These are phyloP conservation scores for Eucalyptus guilfoylei DNA, from an alignment of 345 rosid species.

Conservation along the genomic window DNA sequence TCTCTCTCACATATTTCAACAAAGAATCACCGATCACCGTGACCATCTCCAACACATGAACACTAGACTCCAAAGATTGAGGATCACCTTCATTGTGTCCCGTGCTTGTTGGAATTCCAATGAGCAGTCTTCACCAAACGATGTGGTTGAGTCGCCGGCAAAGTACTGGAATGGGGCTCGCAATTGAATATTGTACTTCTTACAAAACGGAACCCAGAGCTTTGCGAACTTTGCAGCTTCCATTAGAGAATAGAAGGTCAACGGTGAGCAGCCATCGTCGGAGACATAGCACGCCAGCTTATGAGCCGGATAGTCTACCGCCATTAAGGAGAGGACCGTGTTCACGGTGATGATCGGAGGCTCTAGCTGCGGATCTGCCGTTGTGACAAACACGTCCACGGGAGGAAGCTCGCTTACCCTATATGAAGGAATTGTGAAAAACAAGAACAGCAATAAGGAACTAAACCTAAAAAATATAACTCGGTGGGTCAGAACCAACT, in stretches of 20 bases:
- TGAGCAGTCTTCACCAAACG: neutral
- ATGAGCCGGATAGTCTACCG: slow-evolving; percentile 42
- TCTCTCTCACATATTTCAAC: neutral
- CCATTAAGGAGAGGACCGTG: slow-evolving; percentile 45
- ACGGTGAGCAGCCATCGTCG: slow-evolving; percentile 48
- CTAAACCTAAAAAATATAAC: neutral
- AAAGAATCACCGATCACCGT: too few relatives aligned
- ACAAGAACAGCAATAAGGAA: neutral
- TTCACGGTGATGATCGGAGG: slow-evolving; percentile 34
- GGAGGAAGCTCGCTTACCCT: slow-evolving; percentile 40
- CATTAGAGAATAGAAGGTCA: slow-evolving; percentile 40
- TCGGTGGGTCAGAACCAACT: neutral
- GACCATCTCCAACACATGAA: neutral
- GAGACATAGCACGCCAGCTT: slow-evolving; percentile 52
- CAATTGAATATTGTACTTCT: slow-evolving; percentile 21
- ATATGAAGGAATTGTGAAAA: neutral
- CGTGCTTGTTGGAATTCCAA: slow-evolving; percentile 35
- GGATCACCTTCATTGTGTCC: slow-evolving; percentile 35
- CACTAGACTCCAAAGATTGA: neutral
- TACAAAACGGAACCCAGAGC: slow-evolving; percentile 56
- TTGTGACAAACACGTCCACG: slow-evolving; percentile 48
- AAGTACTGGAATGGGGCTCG: slow-evolving; percentile 78
- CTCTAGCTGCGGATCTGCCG: slow-evolving; percentile 34
- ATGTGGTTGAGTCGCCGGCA: neutral
- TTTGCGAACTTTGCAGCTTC: slow-evolving; percentile 57